A percentile compares a stretch with the other conserved stretches of the same genome.
Evolutionary conservation across 1,284 basidiomycete species (phyloP).

Genomic region (Naganishia albida): DNA sequence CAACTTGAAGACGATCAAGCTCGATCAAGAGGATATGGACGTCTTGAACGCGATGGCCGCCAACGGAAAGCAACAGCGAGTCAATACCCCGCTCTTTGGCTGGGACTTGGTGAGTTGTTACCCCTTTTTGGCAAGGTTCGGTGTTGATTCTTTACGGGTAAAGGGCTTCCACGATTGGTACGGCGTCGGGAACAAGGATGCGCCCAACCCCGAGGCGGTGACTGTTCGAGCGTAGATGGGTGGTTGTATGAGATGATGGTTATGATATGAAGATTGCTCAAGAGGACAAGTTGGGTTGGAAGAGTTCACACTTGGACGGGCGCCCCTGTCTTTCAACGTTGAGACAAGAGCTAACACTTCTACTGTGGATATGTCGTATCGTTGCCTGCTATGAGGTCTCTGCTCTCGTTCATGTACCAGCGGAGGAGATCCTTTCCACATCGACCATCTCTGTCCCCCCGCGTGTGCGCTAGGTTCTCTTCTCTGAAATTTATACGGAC

Average conservation of each 20-base stretch:
- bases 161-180: constrained; percentile 49
- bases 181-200: constrained; percentile 46
- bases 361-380: too few species aligned
- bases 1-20: constrained; percentile 63
- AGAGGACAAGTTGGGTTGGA: neutral
- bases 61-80: constrained; percentile 51
- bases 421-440: too few species aligned
- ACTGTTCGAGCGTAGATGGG: constrained; percentile 8
- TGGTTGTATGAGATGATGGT: neutral
- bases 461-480: too few species aligned
- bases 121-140: too few species aligned
- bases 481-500: too few species aligned
- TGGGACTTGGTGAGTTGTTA: constrained; percentile 38
- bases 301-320: too few species aligned
- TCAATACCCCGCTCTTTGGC: constrained; percentile 45
- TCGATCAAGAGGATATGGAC: constrained; percentile 63
- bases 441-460: too few species aligned
- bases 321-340: too few species aligned
- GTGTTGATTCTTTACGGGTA: constrained; percentile 1
- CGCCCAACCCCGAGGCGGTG: constrained; percentile 15
- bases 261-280: neutral
- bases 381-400: too few species aligned
- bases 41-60: constrained; percentile 66
- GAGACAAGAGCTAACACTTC: too few species aligned
- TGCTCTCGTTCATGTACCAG: too few species aligned